Conservation (phyloP, 2,329 filamentous ascomycete species). For the Colletotrichum lindemuthianum region DNA sequence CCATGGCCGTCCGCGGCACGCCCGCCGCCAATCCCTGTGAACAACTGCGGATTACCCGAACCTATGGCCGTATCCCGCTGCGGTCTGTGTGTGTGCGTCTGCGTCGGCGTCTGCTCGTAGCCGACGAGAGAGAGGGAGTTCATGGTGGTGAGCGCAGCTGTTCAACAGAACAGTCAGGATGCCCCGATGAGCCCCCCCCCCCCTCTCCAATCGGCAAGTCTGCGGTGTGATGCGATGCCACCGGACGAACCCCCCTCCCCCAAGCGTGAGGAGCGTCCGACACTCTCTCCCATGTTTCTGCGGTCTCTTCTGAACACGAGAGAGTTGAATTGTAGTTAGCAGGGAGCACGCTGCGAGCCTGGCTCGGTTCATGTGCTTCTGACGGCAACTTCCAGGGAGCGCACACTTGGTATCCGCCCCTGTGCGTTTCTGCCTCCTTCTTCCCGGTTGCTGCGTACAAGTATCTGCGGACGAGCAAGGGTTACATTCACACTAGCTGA, state of each 20-base stretch:
- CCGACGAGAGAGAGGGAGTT: neutral
- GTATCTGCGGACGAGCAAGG: too few species aligned
- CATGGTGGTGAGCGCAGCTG: slow-evolving; percentile 20
- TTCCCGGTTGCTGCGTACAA: slow-evolving; percentile 1
- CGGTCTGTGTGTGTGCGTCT: neutral
- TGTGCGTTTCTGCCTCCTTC: slow-evolving; percentile 3
- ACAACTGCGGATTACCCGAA: slow-evolving; percentile 8
- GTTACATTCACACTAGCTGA: neutral
- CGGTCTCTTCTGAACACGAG: slow-evolving; percentile 1
- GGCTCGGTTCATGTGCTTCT: neutral
- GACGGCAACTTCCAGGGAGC: neutral
- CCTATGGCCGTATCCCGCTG: slow-evolving; percentile 6
- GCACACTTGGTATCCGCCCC: slow-evolving; percentile 7
- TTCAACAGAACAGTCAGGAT: slow-evolving; percentile 3
- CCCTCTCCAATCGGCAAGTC: slow-evolving; percentile 8
- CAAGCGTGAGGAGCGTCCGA: neutral
- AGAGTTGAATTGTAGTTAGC: neutral
- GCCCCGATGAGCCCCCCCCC: slow-evolving; percentile 3
- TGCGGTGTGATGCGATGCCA: slow-evolving; percentile 21
- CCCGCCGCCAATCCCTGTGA: slow-evolving; percentile 16
- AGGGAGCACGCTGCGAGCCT: slow-evolving; percentile 28
- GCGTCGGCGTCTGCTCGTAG: neutral
- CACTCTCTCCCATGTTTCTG: slow-evolving; percentile 1
- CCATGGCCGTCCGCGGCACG: slow-evolving; percentile 15
- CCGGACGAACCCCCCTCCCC: slow-evolving; percentile 1